These are phyloP conservation scores for Fraxinus platypoda DNA, from an alignment of 305 asterid species.

Conservation along the genomic window DNA sequence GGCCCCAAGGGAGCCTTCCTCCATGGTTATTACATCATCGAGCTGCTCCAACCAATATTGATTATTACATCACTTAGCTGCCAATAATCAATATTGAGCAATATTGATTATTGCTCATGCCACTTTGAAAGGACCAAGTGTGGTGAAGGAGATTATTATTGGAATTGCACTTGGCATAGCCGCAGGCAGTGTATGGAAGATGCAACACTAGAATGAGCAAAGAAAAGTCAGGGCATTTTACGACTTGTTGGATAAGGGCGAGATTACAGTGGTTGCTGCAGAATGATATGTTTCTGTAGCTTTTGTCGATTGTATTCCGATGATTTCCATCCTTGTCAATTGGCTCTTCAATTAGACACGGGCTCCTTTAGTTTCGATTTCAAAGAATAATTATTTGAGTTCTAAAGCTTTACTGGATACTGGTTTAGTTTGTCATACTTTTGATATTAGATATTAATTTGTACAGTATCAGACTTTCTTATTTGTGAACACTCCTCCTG, in stretches of 20 bases:
- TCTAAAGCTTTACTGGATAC: not conserved
- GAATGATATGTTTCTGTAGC: slow-evolving; percentile 39
- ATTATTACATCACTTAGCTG: too few relatives aligned
- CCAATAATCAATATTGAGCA: too few relatives aligned
- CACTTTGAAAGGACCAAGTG: slow-evolving; percentile 77
- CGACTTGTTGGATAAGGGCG: slow-evolving; percentile 62
- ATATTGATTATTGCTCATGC: slow-evolving; percentile 71
- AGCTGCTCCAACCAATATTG: too few relatives aligned
- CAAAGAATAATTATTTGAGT: slow-evolving; percentile 14
- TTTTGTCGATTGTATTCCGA: slow-evolving; percentile 18
- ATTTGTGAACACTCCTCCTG: not conserved
- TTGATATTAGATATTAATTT: not conserved
- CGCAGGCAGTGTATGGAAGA: slow-evolving; percentile 78
- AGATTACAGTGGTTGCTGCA: slow-evolving; percentile 44
- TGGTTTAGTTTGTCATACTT: not conserved
- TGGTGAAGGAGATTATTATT: slow-evolving; percentile 67
- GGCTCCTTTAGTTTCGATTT: slow-evolving; percentile 24
- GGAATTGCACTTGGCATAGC: slow-evolving; percentile 53
- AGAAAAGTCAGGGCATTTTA: slow-evolving; percentile 52
- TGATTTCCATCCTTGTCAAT: slow-evolving; percentile 17
- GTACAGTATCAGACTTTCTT: not conserved
- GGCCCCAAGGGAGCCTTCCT: too few relatives aligned
- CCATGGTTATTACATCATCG: too few relatives aligned
- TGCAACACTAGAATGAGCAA: slow-evolving; percentile 84
- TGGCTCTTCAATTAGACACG: slow-evolving; percentile 32